phyloP scores from a whole-genome alignment of 805 yeast species.

The Saccharomycopsis fibuligera region DNA sequence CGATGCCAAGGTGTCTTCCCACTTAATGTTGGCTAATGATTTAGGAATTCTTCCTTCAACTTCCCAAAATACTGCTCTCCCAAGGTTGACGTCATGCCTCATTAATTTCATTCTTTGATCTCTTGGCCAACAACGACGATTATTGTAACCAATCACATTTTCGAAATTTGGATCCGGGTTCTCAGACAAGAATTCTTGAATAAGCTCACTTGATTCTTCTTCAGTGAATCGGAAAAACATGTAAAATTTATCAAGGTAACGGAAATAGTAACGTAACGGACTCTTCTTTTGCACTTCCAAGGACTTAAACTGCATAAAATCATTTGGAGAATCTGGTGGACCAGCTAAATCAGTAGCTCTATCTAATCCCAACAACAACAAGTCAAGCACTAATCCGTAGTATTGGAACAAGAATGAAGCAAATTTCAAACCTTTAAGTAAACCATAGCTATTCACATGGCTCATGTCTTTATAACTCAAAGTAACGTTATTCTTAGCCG shows the following conservation, averaged over 20 bases:
- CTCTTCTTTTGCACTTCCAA: constrained; percentile 45
- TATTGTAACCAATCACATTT: constrained; percentile 77
- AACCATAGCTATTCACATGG: constrained; percentile 82
- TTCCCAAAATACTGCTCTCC: constrained; percentile 92
- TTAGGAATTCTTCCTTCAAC: constrained; percentile 71
- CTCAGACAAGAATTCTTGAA: constrained; percentile 70
- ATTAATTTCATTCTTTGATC: constrained; percentile 86
- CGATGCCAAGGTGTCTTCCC: constrained; percentile 76
- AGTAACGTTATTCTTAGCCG: constrained; percentile 81
- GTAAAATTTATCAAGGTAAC: constrained; percentile 79
- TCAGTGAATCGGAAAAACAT: constrained; percentile 69
- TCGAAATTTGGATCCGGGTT: constrained; percentile 93
- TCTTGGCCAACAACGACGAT: constrained; percentile 90
- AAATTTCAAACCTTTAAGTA: constrained; percentile 84
- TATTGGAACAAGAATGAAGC: constrained; percentile 85
- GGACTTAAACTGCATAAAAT: constrained; percentile 67
- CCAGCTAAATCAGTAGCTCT: constrained; percentile 89
- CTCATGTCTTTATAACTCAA: constrained; percentile 91
- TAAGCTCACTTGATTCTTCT: constrained; percentile 68
- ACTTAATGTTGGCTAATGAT: constrained; percentile 62
- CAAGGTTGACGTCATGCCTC: constrained; percentile 87
- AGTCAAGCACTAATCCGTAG: constrained; percentile 80
- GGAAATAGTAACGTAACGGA: constrained; percentile 41
- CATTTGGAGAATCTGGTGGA: constrained; percentile 60
- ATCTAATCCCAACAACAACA: constrained; percentile 76